Base-by-base conservation (phyloP, 2,329 filamentous ascomycete genomes). In the Corynespora cassiicola region DNA sequence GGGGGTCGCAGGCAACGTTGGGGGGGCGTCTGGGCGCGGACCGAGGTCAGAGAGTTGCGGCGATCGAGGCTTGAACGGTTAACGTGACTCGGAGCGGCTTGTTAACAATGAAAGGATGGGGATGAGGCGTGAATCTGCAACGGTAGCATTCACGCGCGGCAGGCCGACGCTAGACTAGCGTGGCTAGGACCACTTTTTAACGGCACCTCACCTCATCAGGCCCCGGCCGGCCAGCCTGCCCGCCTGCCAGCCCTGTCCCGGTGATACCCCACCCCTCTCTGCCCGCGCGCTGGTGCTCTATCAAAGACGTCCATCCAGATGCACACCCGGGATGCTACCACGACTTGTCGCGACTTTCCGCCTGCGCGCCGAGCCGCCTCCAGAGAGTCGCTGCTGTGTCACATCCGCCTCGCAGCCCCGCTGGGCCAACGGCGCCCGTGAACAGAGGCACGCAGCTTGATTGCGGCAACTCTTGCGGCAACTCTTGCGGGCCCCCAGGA, bases 81-180 rank as follows among this genome's bases (percentile, higher is more conserved):
- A n/a, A n/a, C 56, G 61, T 63, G 60, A 62, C 55, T 57, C 37
- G 53, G 50, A 52, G 50, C 50, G 47, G 54, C 52, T 50, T 56
- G 58, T 56, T 58, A 60, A 58, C 52, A 54, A 55, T 45, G 54
- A 54, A 62, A 52, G n/a, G 58, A 56, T 53, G 59, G 54, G 56
- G 58, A 47, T 49, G 53, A 56, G 49, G 56, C 33, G 38, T 26
- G 32, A 12, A 18, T 45, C 47, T 58, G 55, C 54, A 52, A 66
- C 59, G 47, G 63, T 66, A 58, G 54, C 57, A 66, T 66, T 63
- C 54, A 58, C 54, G 50, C 42, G 31, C 39, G 43, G 42, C 44
- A 38, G 45, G 52, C 54, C 46, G 45, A 41, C 43, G 35, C 10
- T 12, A 6, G 31, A 23, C 31, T 12, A 9, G 9, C 39, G 42